These are phyloP conservation scores for thale cress (Arabidopsis thaliana) DNA, from an alignment of 345 rosid genomes.

Conservation along the genomic window TAIR10.1 NC_003071.7:15758501-15759000, in stretches of 20 bases:
- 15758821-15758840: conserved; percentile 35
- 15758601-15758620: not conserved
- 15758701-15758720: no score
- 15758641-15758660: no score
- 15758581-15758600: conserved; percentile 27
- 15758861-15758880: conserved; percentile 17
- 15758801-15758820: conserved; percentile 46
- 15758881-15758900: not conserved
- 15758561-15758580: not conserved
- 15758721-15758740: not conserved
- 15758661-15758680: no score
- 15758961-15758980: conserved; percentile 30
- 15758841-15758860: conserved; percentile 27
- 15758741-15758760: conserved; percentile 16
- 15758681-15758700: no score
- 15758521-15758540: not conserved
- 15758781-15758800: conserved; percentile 35
- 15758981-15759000: not conserved
- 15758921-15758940: not conserved
- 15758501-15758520: not conserved
- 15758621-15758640: not conserved
- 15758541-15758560: not conserved
- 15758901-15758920: not conserved
- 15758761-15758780: conserved; percentile 16
- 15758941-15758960: conserved; percentile 32